Conservation (phyloP, 768 basidiomycete genomes). For the Xanthoconium stramineum region DNA sequence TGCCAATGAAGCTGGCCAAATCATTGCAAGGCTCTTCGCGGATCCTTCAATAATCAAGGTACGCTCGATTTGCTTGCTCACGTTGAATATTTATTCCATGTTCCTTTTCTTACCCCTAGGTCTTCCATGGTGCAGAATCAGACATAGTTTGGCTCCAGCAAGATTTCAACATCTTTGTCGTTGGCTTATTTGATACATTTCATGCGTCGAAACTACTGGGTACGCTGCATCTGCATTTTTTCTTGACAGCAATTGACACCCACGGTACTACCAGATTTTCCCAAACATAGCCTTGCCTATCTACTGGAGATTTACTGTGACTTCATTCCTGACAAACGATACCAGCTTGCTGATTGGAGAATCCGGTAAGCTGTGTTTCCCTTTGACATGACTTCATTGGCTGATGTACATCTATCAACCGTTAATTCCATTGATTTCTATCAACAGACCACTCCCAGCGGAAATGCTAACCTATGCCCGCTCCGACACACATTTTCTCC, state of each 20-base stretch:
- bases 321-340: conserved; percentile 90
- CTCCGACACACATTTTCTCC: conserved; percentile 93
- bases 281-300: conserved; percentile 78
- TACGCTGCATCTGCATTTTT: conserved; percentile 23
- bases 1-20: conserved; percentile 41
- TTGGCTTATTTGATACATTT: conserved; percentile 96
- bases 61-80: conserved; percentile 12
- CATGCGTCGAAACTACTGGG: conserved; percentile 88
- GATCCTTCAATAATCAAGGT: conserved; percentile 86
- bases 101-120: conserved; percentile 39
- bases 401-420: not conserved
- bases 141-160: conserved; percentile 97
- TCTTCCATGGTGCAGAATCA: conserved; percentile 92
- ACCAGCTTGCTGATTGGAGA: conserved; percentile 97
- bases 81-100: not conserved
- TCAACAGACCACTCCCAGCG: conserved; percentile 64
- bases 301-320: conserved; percentile 88
- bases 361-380: conserved; percentile 54
- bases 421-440: not conserved
- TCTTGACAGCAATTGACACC: not conserved
- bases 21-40: conserved; percentile 54
- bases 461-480: conserved; percentile 94
- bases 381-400: not conserved
- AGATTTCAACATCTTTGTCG: conserved; percentile 90
- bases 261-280: conserved; percentile 54